Evolutionary conservation across 176 grass and related monocot species (phyloP).

Genomic region (Poa annua): DNA sequence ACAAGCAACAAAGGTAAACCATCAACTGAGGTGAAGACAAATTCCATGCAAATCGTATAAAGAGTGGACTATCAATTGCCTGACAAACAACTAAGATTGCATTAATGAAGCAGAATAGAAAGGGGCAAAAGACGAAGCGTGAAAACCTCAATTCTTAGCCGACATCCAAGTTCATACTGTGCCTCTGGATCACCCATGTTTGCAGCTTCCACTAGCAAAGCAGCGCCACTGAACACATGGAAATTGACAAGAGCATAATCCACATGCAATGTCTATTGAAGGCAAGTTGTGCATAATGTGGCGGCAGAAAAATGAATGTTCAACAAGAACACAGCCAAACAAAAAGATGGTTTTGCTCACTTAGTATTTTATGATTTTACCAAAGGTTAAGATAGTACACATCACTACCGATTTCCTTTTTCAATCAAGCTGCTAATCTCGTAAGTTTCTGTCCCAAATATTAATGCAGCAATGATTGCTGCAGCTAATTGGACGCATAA

Average conservation of each 20-base stretch:
- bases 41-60: constrained; percentile 9
- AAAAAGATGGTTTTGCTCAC: not conserved
- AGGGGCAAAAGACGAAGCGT: not conserved
- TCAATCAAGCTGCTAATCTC: not conserved
- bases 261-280: constrained; percentile 27
- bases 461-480: not conserved
- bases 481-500: constrained; percentile 10
- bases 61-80: not conserved
- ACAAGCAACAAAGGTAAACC: constrained; percentile 35
- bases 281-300: not conserved
- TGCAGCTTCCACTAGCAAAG: constrained; percentile 88
- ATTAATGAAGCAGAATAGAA: constrained; percentile 1
- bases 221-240: constrained; percentile 69
- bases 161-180: constrained; percentile 88
- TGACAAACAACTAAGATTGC: constrained; percentile 18
- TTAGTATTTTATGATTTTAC: constrained; percentile 21
- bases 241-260: constrained; percentile 29
- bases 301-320: not conserved
- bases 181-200: constrained; percentile 98
- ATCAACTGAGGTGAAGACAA: constrained; percentile 30
- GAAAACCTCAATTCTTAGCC: constrained; percentile 80
- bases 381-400: not conserved
- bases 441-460: not conserved
- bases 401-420: not conserved
- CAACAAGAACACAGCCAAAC: not conserved